phyloP scores from a whole-genome alignment of 306 rosid species.

The Lathyrus tuberosus region DNA sequence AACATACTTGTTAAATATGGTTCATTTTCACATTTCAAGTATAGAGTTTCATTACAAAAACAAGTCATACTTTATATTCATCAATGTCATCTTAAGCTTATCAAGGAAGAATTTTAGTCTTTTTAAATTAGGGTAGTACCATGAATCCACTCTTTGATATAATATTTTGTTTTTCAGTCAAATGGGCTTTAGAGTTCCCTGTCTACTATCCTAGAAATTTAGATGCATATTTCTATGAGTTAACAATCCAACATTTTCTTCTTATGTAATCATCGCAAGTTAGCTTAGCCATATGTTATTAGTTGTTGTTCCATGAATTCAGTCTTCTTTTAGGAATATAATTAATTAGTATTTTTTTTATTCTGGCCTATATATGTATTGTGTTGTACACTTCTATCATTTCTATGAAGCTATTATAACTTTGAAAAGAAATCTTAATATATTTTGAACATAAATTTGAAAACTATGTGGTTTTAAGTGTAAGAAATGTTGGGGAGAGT shows the following conservation, averaged over 20 bases:
- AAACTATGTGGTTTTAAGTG: constrained; percentile 21
- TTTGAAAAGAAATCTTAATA: not conserved
- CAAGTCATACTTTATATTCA: constrained; percentile 65
- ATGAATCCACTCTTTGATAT: not conserved
- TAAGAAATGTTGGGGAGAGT: no score
- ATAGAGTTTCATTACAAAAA: constrained; percentile 81
- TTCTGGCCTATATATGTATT: not conserved
- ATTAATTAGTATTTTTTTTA: not conserved
- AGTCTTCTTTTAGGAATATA: no score
- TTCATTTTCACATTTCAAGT: constrained; percentile 81
- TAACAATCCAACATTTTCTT: constrained; percentile 6
- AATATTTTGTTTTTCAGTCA: not conserved
- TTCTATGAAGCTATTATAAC: constrained; percentile 26
- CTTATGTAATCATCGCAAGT: not conserved
- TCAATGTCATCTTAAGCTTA: constrained; percentile 24
- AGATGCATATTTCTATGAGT: no score
- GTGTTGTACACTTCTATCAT: constrained; percentile 9
- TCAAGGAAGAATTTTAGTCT: not conserved
- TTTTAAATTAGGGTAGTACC: not conserved
- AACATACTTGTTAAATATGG: no score
- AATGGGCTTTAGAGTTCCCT: no score
- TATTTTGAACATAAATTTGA: constrained; percentile 14
- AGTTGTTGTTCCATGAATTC: no score
- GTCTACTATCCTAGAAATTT: no score
- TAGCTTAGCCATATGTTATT: not conserved